These are phyloP conservation scores for Phytophthora constricta DNA, from an alignment of 352 stramenopile genomes.

Conservation along the genomic window DNA sequence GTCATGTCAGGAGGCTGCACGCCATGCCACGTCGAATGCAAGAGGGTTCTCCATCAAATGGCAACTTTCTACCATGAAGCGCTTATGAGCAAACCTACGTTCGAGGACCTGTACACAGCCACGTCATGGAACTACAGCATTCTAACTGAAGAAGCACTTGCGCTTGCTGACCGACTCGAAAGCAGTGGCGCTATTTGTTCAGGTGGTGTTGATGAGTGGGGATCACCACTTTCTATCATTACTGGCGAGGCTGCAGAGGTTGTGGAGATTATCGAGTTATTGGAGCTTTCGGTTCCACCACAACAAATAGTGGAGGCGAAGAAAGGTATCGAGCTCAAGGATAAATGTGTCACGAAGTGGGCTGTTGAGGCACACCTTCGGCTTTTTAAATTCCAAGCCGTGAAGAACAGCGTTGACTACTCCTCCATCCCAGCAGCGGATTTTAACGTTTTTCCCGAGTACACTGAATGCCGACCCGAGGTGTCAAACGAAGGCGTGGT, in stretches of 20 bases:
- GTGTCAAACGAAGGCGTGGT: conserved; percentile 23
- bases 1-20: conserved; percentile 37
- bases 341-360: conserved; percentile 33
- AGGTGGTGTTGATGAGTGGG: conserved; percentile 32
- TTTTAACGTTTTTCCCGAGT: conserved; percentile 38
- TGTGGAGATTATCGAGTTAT: conserved; percentile 25
- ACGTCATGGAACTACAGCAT: conserved; percentile 26
- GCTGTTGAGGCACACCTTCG: conserved; percentile 22
- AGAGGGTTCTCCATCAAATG: conserved; percentile 30
- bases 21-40: conserved; percentile 21
- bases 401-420: conserved; percentile 36
- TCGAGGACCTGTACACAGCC: conserved; percentile 27
- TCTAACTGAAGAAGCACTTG: conserved; percentile 8
- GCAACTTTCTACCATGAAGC: conserved; percentile 25
- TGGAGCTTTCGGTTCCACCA: conserved; percentile 21
- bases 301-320: conserved; percentile 21
- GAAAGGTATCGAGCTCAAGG: conserved; percentile 19
- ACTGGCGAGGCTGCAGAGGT: conserved; percentile 24
- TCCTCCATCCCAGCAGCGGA: conserved; percentile 38
- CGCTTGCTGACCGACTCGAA: conserved; percentile 20
- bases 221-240: conserved; percentile 29
- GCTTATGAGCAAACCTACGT: conserved; percentile 34
- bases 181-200: conserved; percentile 27
- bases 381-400: conserved; percentile 35
- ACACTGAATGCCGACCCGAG: conserved; percentile 30